These are phyloP conservation scores for Nyssa sinensis DNA, from an alignment of 148 eudicot species.

Conservation along the genomic window DNA sequence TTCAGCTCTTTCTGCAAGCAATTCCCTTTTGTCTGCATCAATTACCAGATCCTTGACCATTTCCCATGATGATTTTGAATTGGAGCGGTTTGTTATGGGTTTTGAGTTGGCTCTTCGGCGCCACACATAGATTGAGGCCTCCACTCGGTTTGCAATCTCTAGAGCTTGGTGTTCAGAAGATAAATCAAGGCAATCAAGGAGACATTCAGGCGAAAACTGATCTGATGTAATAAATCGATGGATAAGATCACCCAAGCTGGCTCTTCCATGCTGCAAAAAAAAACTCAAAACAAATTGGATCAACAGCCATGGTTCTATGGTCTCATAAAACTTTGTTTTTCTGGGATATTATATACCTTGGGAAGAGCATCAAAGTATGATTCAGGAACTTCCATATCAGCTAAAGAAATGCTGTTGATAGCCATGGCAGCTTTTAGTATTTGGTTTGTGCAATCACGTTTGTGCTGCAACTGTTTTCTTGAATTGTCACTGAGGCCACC, in stretches of 20 bases:
- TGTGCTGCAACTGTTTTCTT: conserved; percentile 53
- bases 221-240: conserved; percentile 56
- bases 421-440: conserved; percentile 75
- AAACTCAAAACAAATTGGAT: neutral
- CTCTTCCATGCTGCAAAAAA: conserved; percentile 48
- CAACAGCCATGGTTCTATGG: neutral
- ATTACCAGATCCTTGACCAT: conserved; percentile 55
- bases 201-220: conserved; percentile 55
- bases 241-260: conserved; percentile 55
- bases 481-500: conserved; percentile 53
- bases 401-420: conserved; percentile 45
- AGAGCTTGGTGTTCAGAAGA: conserved; percentile 66
- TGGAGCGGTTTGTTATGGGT: conserved; percentile 28
- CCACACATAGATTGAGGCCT: conserved; percentile 58
- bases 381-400: conserved; percentile 61
- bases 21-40: conserved; percentile 54
- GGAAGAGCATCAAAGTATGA: conserved; percentile 58
- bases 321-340: neutral
- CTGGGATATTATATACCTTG: conserved; percentile 34
- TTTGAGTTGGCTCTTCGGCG: conserved; percentile 42
- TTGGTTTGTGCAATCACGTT: conserved; percentile 58
- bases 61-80: conserved; percentile 65
- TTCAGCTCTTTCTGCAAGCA: conserved; percentile 64
- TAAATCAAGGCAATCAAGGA: conserved; percentile 62
- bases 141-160: conserved; percentile 61